Conservation (phyloP, 305 asterid species). For the Solanum hybrid region DNA sequence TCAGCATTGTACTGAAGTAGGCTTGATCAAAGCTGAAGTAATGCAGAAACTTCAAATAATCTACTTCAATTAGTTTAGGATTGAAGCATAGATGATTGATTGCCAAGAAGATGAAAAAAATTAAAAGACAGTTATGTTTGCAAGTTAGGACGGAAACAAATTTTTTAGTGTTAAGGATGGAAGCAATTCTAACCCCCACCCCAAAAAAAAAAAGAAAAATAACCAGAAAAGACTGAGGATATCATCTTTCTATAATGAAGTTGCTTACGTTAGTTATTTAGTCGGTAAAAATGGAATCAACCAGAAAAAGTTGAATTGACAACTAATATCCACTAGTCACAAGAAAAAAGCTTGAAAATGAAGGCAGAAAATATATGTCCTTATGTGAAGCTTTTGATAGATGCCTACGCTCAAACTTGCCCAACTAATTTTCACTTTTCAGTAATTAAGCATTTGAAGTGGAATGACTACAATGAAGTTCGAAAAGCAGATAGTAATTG, state of each 20-base stretch:
- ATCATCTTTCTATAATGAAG: background rate
- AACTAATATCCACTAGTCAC: background rate
- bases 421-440: background rate
- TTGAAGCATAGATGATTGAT: background rate
- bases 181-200: background rate
- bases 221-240: background rate
- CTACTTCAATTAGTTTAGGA: background rate
- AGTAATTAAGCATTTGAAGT: background rate
- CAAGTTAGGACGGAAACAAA: background rate
- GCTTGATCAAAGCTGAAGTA: background rate
- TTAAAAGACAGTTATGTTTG: background rate
- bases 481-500: slow-evolving; percentile 1
- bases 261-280: background rate
- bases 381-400: background rate
- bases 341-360: background rate
- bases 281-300: background rate
- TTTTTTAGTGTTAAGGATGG: background rate
- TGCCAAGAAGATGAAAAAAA: background rate
- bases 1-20: background rate
- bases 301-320: background rate
- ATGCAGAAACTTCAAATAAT: background rate
- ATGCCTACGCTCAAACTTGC: background rate
- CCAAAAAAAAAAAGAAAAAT: too few relatives aligned
- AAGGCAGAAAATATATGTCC: background rate
- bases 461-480: background rate